These are phyloP conservation scores for Alternaria arbusti DNA, from an alignment of 2,329 filamentous ascomycete species.

Conservation along the genomic window DNA sequence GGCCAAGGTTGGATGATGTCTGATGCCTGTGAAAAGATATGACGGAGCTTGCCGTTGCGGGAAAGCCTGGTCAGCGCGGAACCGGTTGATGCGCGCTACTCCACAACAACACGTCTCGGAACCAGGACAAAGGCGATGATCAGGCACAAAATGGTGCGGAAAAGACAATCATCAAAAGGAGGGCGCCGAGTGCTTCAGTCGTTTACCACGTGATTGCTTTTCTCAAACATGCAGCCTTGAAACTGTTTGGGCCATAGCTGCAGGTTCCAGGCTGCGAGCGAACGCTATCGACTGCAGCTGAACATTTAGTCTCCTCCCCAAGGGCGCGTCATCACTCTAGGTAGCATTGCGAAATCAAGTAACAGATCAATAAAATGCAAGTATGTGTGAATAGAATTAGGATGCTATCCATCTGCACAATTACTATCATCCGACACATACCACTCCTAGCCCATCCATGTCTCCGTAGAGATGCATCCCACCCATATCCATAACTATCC, in stretches of 20 bases:
- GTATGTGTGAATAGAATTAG: slow-evolving; percentile 8
- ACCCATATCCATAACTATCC: slow-evolving; percentile 2
- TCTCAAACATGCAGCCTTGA: slow-evolving; percentile 18
- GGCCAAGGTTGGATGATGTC: slow-evolving; percentile 31
- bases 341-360: not conserved
- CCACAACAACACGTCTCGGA: slow-evolving; percentile 16
- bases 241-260: slow-evolving; percentile 6
- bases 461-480: slow-evolving; percentile 1
- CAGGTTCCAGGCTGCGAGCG: slow-evolving; percentile 3
- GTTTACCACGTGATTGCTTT: slow-evolving; percentile 11
- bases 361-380: not conserved
- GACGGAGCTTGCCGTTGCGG: slow-evolving; percentile 33
- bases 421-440: not conserved
- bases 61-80: slow-evolving; percentile 23
- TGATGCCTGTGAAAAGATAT: slow-evolving; percentile 48
- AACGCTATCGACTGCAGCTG: not conserved
- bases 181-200: not conserved
- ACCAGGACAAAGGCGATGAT: not conserved
- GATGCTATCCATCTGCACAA: slow-evolving; percentile 13
- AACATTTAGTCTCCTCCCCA: not conserved
- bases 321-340: not conserved
- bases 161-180: not conserved
- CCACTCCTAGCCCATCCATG: not conserved
- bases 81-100: slow-evolving; percentile 17
- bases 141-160: not conserved